Evolutionary conservation across 768 basidiomycete species (phyloP).

Genomic region (Albatrellus ellisii): DNA sequence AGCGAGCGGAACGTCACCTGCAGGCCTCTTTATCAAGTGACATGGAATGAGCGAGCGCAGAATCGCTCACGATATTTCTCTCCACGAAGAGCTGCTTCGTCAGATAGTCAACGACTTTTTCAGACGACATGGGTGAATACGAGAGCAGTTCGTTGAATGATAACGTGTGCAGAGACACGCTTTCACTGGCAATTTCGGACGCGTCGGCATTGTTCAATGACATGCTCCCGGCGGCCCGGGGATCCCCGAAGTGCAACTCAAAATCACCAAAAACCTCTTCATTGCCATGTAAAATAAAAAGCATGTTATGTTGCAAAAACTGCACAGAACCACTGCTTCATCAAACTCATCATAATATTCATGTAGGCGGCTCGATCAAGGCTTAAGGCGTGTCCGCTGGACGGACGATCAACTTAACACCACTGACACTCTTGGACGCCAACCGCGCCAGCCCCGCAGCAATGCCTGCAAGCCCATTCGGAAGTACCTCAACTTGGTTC

Average conservation of each 20-base stretch:
- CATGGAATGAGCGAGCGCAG: background rate
- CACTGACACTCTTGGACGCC: slow-evolving; percentile 13
- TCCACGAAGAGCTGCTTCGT: background rate
- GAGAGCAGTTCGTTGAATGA: background rate
- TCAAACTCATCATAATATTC: too few relatives aligned
- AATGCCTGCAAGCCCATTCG: slow-evolving; percentile 23
- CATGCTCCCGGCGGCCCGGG: too few relatives aligned
- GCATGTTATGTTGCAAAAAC: too few relatives aligned
- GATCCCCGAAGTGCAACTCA: too few relatives aligned
- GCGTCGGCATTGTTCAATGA: too few relatives aligned
- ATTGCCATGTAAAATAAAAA: too few relatives aligned
- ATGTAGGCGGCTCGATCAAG: too few relatives aligned
- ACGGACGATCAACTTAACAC: slow-evolving; percentile 13
- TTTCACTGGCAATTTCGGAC: too few relatives aligned
- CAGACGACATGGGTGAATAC: background rate
- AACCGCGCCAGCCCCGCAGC: slow-evolving; percentile 10
- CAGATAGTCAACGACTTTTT: background rate
- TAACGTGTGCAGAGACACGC: too few relatives aligned
- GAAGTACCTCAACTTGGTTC: slow-evolving; percentile 27
- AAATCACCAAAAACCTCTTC: too few relatives aligned
- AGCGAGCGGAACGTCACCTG: slow-evolving; percentile 74
- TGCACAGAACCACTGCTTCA: too few relatives aligned
- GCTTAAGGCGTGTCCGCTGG: background rate
- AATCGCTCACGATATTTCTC: background rate
- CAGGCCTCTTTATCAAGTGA: background rate